These are phyloP conservation scores for Vigna angularis DNA, from an alignment of 306 rosid genomes.

Conservation along the genomic window DNA sequence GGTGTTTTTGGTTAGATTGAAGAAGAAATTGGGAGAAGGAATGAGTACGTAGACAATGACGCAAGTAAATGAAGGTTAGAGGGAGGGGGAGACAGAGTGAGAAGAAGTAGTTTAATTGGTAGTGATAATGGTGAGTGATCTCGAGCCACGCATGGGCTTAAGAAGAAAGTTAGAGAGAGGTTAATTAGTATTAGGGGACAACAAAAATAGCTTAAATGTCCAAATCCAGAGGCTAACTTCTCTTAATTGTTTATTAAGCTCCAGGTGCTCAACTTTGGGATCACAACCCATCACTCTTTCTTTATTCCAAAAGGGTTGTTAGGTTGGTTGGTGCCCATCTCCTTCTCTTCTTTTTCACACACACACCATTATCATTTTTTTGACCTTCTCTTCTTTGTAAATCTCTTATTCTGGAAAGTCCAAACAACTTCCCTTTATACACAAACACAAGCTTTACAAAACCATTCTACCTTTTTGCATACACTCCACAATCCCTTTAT, in stretches of 20 bases:
- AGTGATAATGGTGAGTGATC: conserved; percentile 55
- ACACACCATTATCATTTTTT: neutral
- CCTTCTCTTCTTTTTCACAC: neutral
- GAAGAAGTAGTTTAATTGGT: conserved; percentile 33
- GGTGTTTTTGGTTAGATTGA: too few species aligned
- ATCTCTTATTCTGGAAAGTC: neutral
- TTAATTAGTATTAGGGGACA: conserved; percentile 56
- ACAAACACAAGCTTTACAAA: neutral
- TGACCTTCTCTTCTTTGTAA: neutral
- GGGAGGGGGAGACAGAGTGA: neutral
- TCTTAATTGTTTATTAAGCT: conserved; percentile 54
- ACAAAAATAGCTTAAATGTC: conserved; percentile 54
- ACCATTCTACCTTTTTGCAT: neutral
- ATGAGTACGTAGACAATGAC: conserved; percentile 62
- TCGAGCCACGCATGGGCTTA: conserved; percentile 83
- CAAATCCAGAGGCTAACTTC: conserved; percentile 65
- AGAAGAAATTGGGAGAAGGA: too few species aligned
- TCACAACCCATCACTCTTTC: conserved; percentile 48
- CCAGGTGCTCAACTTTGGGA: conserved; percentile 78
- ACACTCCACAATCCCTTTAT: neutral
- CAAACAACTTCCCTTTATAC: neutral
- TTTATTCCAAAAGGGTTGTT: neutral
- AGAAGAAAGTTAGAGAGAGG: conserved; percentile 38
- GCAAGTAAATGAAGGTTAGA: conserved; percentile 22
- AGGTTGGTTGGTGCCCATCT: neutral